Base-by-base conservation (phyloP, 1,139 yeast genomes). In the Zygoascus sp. region DNA sequence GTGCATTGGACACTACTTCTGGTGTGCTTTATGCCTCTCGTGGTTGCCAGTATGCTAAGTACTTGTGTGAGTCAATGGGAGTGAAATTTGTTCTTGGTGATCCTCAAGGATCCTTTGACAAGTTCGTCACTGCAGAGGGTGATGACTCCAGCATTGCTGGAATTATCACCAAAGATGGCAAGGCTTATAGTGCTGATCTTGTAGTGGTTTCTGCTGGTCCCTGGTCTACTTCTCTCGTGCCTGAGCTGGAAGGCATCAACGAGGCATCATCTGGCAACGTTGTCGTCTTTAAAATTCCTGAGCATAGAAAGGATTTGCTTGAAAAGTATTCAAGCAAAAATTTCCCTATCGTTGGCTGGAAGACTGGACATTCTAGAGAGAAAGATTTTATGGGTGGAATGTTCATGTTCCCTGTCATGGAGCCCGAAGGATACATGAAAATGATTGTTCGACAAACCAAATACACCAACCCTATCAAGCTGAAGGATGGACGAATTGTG, bases 161-260 rank as follows among this genome's bases (percentile, higher is more conserved):
- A 6, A 57, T 70, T 21, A 43, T 47, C 30, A 63, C 72, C 5
- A 53, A 52, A 10, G 70, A 66, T 51, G 72, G 68, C 0, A 45
- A 44, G 23, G 21, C 5, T 0, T 67, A 68, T 46, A 16, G 19
- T 3, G 65, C 69, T 1, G 70, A 66, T 41, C 53, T 65, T n/a
- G 66, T 64, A 4, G 63, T 72, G 23, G 54, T 69, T 10, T 64
- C 68, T 22, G 60, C 70, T 36, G 76, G 76, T 27, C 70, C 74
- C 7, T 72, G 76, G 76, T 59, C 73, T 20, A 62, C 69, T 5
- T 52, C 61, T 4, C 49, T 70, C 2, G 61, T 72, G 8, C 45
- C 47, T 7, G 51, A 50, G 25, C 37, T 48, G 32, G 46, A 45
- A 16, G 49, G 45, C 5, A 48, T 46, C 30, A 42, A 40, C 23